Evolutionary conservation across 345 rosid genomes (phyloP), one percentile per base, ranked within the genome.

Genomic region (Salix brachista): DNA sequence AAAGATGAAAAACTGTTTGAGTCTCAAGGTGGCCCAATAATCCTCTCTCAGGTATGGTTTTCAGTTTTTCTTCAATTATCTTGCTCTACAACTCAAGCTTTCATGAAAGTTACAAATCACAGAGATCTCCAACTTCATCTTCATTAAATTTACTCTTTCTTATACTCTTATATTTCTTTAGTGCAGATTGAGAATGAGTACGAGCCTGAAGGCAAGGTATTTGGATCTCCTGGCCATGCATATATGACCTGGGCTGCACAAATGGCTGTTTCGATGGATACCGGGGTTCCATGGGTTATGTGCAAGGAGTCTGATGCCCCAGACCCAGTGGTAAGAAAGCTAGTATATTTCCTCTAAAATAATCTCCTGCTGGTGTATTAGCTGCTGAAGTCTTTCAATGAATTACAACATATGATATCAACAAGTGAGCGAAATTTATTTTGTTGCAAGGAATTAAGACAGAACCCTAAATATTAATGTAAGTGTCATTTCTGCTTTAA

Each of bases 1-100:
- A 85, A 74, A 79, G 68, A 71, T 48, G 86, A 83, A 50, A 64
- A 77, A n/a, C 52, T 85, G 76, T 85, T 79, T 26, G 75, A 83
- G 67, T 81, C 86, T 69, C 86, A 83, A 65, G 88, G 86, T 42
- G 88, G 88, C 36, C 88, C 88, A n/a, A 85, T 85, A 67, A 85
- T 85, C 60, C 83, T 85, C 69, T 81, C 88, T 54, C 88, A 85
- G 86, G 88, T 81, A 58, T 30, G 65, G 17, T n/a, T 10, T 18
- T 42, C 21, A 28, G n/a, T 54, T 23, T 6, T 41, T 19, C 37
- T 23, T 34, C 60, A 17, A 17, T 64, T 26, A n/a, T 42, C 17
- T 73, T 67, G 70, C 30, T 37, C 9, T 37, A 9, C 19, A 46
- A 46, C 14, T 46, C 52, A 42, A 11, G 4, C 46, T 42, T 42